Conservation (phyloP, 2,329 filamentous ascomycete species). For the Blastomyces percursus region DNA sequence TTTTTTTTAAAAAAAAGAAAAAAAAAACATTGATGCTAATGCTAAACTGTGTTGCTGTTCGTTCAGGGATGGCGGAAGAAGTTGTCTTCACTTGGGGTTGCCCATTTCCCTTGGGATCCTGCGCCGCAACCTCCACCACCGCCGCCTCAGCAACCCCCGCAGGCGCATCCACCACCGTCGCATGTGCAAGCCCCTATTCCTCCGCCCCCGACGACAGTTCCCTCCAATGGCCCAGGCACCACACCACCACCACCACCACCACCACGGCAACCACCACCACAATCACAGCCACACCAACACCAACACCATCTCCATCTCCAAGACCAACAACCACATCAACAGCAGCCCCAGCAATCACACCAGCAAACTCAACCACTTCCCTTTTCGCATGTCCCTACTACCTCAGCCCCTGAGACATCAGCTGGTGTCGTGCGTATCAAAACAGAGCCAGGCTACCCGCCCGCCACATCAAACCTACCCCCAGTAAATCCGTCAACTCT, state of each 20-base stretch:
- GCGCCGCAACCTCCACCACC: conserved; percentile 51
- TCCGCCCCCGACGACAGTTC: conserved; percentile 30
- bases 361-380: conserved; percentile 19
- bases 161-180: conserved; percentile 20
- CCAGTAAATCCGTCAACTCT: conserved; percentile 14
- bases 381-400: conserved; percentile 19
- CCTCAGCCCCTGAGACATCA: conserved; percentile 9
- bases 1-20: not conserved
- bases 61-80: conserved; percentile 85
- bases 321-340: conserved; percentile 24
- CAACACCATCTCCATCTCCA: conserved; percentile 21
- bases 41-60: conserved; percentile 2
- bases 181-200: conserved; percentile 28
- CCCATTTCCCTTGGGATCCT: conserved; percentile 91
- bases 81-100: conserved; percentile 71
- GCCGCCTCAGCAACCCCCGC: conserved; percentile 25
- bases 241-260: conserved; percentile 20
- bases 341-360: conserved; percentile 22
- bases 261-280: conserved; percentile 22
- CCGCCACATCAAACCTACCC: conserved; percentile 24
- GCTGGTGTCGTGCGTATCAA: conserved; percentile 39
- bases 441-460: conserved; percentile 39
- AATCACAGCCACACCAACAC: conserved; percentile 26
- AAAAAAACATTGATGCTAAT: conserved; percentile 4
- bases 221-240: conserved; percentile 35